Percentiles rank a stretch among this genome's conserved stretches.
Evolutionary conservation across 1,284 basidiomycete species (phyloP).

Genomic region (Naganishia albida): DNA sequence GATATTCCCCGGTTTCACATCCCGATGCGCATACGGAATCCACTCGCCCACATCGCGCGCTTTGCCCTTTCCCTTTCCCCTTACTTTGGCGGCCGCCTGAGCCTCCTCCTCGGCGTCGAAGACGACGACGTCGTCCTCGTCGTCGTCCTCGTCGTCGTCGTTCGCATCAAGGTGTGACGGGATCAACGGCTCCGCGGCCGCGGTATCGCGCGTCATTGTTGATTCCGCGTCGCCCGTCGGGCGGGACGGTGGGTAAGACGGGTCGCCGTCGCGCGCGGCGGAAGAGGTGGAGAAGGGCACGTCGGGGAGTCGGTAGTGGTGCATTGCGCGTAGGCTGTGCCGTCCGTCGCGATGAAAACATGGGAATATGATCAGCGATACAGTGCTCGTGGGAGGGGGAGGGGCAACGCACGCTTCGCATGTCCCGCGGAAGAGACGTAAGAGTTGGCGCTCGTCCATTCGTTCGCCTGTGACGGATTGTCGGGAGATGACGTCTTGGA

Average conservation of each 20-base stretch:
- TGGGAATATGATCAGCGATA: too few relatives aligned
- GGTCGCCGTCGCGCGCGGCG: not conserved
- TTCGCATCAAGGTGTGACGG: slow-evolving; percentile 39
- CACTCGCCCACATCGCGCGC: slow-evolving; percentile 52
- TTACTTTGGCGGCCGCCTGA: slow-evolving; percentile 40
- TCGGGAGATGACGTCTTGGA: slow-evolving; percentile 91
- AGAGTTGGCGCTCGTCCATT: slow-evolving; percentile 84
- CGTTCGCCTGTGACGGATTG: slow-evolving; percentile 79
- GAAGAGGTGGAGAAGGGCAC: slow-evolving; percentile 42
- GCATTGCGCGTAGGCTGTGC: slow-evolving; percentile 86
- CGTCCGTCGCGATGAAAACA: too few relatives aligned
- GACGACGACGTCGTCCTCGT: slow-evolving; percentile 63
- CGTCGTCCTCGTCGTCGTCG: too few relatives aligned
- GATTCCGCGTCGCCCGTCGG: slow-evolving; percentile 17
- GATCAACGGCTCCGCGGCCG: slow-evolving; percentile 27
- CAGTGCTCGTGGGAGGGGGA: not conserved
- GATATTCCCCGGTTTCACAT: slow-evolving; percentile 95
- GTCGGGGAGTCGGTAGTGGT: slow-evolving; percentile 64
- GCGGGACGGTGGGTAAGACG: slow-evolving; percentile 29
- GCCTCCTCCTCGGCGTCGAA: slow-evolving; percentile 77
- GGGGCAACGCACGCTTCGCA: slow-evolving; percentile 67
- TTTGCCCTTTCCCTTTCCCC: slow-evolving; percentile 40
- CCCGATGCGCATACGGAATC: slow-evolving; percentile 92
- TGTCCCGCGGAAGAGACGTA: slow-evolving; percentile 87
- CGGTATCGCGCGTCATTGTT: slow-evolving; percentile 14